A percentile compares a stretch with the other conserved stretches of the same genome.
These are phyloP conservation scores for Brettanomyces anomalus DNA, from an alignment of 805 yeast genomes.

Conservation along the genomic window DNA sequence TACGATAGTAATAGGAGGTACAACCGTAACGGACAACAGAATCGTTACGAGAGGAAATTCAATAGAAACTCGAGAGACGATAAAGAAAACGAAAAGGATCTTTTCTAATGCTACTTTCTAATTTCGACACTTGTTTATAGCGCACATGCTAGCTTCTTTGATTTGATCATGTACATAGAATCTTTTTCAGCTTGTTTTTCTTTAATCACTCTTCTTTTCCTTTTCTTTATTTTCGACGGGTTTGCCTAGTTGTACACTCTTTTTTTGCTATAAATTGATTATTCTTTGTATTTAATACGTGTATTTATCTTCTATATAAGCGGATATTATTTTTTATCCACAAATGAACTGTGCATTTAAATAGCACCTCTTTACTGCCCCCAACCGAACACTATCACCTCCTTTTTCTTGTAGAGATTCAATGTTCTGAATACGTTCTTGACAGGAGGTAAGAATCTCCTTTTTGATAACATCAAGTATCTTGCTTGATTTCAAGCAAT, in stretches of 20 bases:
- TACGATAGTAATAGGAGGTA: no score
- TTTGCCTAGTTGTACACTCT: background rate
- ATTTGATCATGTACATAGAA: background rate
- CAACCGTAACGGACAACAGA: no score
- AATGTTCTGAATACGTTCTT: background rate
- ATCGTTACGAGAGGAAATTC: no score
- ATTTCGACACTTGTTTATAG: no score
- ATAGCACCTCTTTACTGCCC: background rate
- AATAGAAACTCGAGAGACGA: no score
- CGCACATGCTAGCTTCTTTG: no score
- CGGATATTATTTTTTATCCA: background rate
- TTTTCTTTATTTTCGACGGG: no score
- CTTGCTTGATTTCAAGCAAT: conserved; percentile 23
- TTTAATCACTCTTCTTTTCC: no score
- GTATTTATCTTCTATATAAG: background rate
- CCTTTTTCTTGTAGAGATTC: background rate
- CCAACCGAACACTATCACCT: background rate
- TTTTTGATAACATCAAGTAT: conserved; percentile 27
- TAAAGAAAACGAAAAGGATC: no score
- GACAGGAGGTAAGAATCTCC: conserved; percentile 11
- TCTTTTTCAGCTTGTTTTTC: no score
- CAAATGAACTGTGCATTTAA: background rate
- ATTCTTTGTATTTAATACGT: background rate
- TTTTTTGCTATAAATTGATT: background rate
- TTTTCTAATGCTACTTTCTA: no score